A percentile compares a stretch with the other conserved stretches of the same genome.
Conservation (phyloP, 1,284 basidiomycete genomes). For the Wolfiporia cocos region DNA sequence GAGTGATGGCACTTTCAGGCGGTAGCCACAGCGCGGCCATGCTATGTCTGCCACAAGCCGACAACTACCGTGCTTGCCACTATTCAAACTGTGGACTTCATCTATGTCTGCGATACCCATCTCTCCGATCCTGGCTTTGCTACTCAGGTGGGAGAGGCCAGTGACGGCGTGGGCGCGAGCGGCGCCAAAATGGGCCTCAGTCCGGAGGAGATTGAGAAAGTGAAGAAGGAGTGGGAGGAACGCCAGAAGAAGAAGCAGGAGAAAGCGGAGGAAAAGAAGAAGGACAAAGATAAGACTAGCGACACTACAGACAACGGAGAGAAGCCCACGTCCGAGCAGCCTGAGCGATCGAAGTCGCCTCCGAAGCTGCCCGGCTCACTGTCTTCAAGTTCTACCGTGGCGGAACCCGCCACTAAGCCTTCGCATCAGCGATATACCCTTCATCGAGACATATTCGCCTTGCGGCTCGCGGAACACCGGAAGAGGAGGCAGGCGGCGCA, state of each 20-base stretch:
- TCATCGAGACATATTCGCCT: constrained; percentile 35
- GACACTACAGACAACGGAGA: constrained; percentile 36
- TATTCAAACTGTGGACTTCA: constrained; percentile 65
- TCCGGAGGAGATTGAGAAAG: constrained; percentile 65
- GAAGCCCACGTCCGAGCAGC: constrained; percentile 14
- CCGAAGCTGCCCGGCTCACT: constrained; percentile 14
- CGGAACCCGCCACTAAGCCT: constrained; percentile 17
- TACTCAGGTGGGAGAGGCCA: constrained; percentile 38
- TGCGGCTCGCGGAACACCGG: constrained; percentile 34
- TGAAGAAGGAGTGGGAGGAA: constrained; percentile 77
- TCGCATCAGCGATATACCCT: constrained; percentile 32
- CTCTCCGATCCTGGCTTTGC: constrained; percentile 69
- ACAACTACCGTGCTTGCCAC: constrained; percentile 73
- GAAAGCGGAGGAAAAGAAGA: constrained; percentile 42
- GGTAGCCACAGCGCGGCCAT: constrained; percentile 60
- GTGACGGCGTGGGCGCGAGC: constrained; percentile 25
- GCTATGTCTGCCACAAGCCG: constrained; percentile 69
- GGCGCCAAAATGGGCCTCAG: constrained; percentile 36
- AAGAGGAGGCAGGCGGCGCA: constrained; percentile 30
- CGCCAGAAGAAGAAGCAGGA: constrained; percentile 49
- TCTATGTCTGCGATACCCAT: constrained; percentile 68
- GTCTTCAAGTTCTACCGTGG: constrained; percentile 11
- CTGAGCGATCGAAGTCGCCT: constrained; percentile 12
- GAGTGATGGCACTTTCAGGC: constrained; percentile 35
- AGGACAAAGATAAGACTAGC: constrained; percentile 38